Conservation (phyloP, 176 grass and related monocot genomes). For the Avena sativa region DNA sequence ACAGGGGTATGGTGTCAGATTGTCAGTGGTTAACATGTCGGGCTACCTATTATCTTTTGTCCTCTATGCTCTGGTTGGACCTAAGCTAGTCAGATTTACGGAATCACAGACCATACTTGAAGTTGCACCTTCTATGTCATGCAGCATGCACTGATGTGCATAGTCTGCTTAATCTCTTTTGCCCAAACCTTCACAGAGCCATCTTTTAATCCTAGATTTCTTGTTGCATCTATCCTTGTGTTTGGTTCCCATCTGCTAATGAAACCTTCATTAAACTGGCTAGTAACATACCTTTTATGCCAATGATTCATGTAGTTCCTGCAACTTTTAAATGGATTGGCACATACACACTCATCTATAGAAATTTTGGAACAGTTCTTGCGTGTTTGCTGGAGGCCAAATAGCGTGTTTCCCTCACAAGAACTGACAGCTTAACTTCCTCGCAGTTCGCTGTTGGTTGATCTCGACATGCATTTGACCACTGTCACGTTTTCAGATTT, state of each 20-base stretch:
- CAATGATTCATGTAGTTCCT: background rate
- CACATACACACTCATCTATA: background rate
- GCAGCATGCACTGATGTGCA: background rate
- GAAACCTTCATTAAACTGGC: background rate
- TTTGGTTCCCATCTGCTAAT: background rate
- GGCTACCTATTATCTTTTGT: background rate
- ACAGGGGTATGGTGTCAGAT: background rate
- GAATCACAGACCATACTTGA: background rate
- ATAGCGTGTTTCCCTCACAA: background rate
- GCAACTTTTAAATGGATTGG: background rate
- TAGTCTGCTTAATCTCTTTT: conserved; percentile 20
- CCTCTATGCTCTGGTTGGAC: background rate
- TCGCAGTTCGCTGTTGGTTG: conserved; percentile 14
- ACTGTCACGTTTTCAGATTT: background rate
- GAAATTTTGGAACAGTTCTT: conserved; percentile 25
- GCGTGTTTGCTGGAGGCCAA: conserved; percentile 9
- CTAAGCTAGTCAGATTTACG: background rate
- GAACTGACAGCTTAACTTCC: conserved; percentile 9
- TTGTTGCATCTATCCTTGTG: background rate
- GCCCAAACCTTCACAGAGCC: background rate
- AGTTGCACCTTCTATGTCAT: background rate
- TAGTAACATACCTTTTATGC: background rate
- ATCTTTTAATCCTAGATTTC: background rate
- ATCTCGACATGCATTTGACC: background rate
- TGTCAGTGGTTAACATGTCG: background rate